Conservation (phyloP, 345 rosid species). For the Gynandropsis gynandra region DNA sequence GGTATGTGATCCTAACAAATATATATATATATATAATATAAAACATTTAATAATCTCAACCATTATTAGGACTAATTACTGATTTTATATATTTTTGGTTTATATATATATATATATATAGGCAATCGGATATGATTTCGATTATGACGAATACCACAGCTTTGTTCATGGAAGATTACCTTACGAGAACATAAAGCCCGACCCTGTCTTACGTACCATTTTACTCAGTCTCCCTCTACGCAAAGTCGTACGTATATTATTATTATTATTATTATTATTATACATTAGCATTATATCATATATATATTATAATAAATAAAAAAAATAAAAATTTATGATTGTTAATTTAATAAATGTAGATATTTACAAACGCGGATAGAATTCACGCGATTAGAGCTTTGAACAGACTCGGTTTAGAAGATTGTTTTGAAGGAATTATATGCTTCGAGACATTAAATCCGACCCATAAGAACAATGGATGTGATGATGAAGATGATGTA, state of each 20-base stretch:
- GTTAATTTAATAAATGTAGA: constrained; percentile 26
- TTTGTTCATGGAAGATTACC: constrained; percentile 93
- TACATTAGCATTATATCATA: neutral
- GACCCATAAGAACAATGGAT: constrained; percentile 30
- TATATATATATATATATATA: constrained; percentile 24
- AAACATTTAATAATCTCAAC: too few relatives aligned
- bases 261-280: constrained; percentile 4
- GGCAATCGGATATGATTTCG: constrained; percentile 94
- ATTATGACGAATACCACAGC: constrained; percentile 85
- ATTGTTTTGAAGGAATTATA: constrained; percentile 88
- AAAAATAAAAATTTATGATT: neutral
- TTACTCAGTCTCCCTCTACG: constrained; percentile 66
- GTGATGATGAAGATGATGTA: constrained; percentile 21
- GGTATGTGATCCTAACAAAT: constrained; percentile 31
- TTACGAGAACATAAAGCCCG: constrained; percentile 80
- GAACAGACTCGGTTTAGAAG: constrained; percentile 69
- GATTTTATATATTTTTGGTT: neutral
- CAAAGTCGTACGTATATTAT: constrained; percentile 58
- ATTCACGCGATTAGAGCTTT: constrained; percentile 64
- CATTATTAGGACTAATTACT: too few relatives aligned
- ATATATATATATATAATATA: too few relatives aligned
- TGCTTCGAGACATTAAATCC: constrained; percentile 90
- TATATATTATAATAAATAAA: too few relatives aligned
- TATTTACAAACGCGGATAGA: constrained; percentile 88
- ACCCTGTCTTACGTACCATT: constrained; percentile 68